Conservation (phyloP, 1,139 yeast species). For the Pichia sp. region DNA sequence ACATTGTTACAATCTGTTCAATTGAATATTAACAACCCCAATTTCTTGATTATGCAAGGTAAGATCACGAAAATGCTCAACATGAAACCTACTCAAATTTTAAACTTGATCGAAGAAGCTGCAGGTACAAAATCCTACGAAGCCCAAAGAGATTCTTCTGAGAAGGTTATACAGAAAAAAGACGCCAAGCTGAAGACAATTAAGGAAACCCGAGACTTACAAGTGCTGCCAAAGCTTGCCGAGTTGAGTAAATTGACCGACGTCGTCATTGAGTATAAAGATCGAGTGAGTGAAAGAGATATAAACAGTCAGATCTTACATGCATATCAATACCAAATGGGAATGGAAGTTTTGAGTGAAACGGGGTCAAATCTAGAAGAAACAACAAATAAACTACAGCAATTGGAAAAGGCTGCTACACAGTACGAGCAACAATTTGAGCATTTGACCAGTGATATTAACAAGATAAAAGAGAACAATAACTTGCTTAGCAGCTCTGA, state of each 20-base stretch:
- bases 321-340: slow-evolving; percentile 62
- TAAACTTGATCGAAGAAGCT: slow-evolving; percentile 93
- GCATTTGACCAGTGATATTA: slow-evolving; percentile 56
- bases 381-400: slow-evolving; percentile 30
- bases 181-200: slow-evolving; percentile 57
- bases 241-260: slow-evolving; percentile 77
- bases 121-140: slow-evolving; percentile 97
- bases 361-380: slow-evolving; percentile 33
- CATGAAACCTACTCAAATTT: slow-evolving; percentile 88
- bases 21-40: slow-evolving; percentile 92
- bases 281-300: slow-evolving; percentile 75
- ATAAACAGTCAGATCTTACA: slow-evolving; percentile 64
- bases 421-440: slow-evolving; percentile 38
- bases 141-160: slow-evolving; percentile 87
- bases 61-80: slow-evolving; percentile 93
- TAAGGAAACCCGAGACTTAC: slow-evolving; percentile 58
- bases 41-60: slow-evolving; percentile 97
- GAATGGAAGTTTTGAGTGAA: slow-evolving; percentile 34
- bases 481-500: slow-evolving; percentile 57
- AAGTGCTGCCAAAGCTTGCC: slow-evolving; percentile 88
- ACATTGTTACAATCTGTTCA: slow-evolving; percentile 92
- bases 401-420: slow-evolving; percentile 1
- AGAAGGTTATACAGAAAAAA: slow-evolving; percentile 85
- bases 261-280: slow-evolving; percentile 78
- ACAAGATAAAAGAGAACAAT: slow-evolving; percentile 43